phyloP scores from a whole-genome alignment of 805 yeast genomes.

The Torulaspora maleeae region DNA sequence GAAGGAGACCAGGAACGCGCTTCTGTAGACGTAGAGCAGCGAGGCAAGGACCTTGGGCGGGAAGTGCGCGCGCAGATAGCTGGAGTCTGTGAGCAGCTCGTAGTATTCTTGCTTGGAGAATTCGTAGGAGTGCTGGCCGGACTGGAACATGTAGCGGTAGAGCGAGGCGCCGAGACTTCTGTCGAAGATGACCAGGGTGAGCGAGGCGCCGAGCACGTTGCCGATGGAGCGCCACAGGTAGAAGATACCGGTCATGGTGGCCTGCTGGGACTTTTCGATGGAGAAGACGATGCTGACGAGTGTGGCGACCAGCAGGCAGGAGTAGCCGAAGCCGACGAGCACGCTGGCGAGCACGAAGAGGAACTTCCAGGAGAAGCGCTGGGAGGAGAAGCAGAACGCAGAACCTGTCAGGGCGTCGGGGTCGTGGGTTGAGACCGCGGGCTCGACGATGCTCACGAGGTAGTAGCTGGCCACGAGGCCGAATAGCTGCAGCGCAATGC shows the following conservation, averaged over 20 bases:
- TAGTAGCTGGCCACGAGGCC: conserved; percentile 20
- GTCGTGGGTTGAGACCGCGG: conserved; percentile 12
- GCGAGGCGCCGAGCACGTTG: conserved; percentile 44
- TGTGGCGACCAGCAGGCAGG: conserved; percentile 54
- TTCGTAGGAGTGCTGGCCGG: conserved; percentile 9
- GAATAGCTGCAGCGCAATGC: conserved; percentile 22
- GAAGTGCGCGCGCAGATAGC: conserved; percentile 28
- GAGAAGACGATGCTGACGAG: conserved; percentile 49
- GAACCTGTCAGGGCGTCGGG: conserved; percentile 2
- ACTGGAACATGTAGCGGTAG: conserved; percentile 31
- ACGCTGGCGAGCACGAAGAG: conserved; percentile 32
- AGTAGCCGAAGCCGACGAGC: conserved; percentile 45
- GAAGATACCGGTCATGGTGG: conserved; percentile 46
- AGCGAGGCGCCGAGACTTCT: conserved; percentile 32
- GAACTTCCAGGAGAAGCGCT: conserved; percentile 30
- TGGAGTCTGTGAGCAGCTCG: conserved; percentile 27
- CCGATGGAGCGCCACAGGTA: conserved; percentile 49
- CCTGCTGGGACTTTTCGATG: conserved; percentile 44
- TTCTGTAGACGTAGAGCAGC: conserved; percentile 25
- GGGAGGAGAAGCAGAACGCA: conserved; percentile 12
- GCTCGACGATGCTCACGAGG: conserved; percentile 21
- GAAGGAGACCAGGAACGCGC: conserved; percentile 29
- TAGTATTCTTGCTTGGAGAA: conserved; percentile 25
- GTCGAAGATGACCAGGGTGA: conserved; percentile 39
- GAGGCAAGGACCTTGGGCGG: conserved; percentile 15